These are phyloP conservation scores for Eucalyptus regnans DNA, from an alignment of 345 rosid species.

Conservation along the genomic window DNA sequence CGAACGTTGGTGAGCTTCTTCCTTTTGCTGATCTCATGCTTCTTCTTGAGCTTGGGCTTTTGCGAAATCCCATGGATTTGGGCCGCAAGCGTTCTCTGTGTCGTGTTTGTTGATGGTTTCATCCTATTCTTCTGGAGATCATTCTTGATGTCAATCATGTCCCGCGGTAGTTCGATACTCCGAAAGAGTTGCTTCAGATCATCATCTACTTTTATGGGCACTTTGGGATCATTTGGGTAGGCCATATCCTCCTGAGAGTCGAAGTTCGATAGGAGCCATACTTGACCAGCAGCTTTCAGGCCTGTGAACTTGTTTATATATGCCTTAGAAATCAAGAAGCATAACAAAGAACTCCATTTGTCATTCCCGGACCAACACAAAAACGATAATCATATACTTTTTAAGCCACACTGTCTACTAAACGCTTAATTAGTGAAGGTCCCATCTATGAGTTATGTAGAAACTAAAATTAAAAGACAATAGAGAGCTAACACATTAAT, in stretches of 20 bases:
- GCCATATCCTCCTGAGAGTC: conserved; percentile 71
- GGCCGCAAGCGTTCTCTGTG: no score
- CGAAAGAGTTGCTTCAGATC: conserved; percentile 31
- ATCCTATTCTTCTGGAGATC: no score
- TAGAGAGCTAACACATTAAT: not conserved
- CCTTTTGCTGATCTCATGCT: no score
- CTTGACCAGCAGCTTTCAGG: conserved; percentile 25
- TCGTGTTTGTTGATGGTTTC: no score
- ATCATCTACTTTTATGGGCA: conserved; percentile 44
- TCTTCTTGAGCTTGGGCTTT: no score
- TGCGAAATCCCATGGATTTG: no score
- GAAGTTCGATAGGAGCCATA: conserved; percentile 52
- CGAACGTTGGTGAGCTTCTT: no score
- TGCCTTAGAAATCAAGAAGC: not conserved
- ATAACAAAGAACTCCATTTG: not conserved
- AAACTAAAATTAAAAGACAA: not conserved
- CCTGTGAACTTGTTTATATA: conserved; percentile 6
- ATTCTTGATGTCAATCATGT: no score
- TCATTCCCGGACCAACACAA: not conserved
- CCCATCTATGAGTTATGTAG: not conserved
- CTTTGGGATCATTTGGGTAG: conserved; percentile 71
- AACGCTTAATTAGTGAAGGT: not conserved
- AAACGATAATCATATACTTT: not conserved
- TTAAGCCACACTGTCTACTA: not conserved
- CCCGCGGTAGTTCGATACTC: no score